These are phyloP conservation scores for Clitoria ternatea DNA, from an alignment of 306 rosid genomes.

Conservation along the genomic window DNA sequence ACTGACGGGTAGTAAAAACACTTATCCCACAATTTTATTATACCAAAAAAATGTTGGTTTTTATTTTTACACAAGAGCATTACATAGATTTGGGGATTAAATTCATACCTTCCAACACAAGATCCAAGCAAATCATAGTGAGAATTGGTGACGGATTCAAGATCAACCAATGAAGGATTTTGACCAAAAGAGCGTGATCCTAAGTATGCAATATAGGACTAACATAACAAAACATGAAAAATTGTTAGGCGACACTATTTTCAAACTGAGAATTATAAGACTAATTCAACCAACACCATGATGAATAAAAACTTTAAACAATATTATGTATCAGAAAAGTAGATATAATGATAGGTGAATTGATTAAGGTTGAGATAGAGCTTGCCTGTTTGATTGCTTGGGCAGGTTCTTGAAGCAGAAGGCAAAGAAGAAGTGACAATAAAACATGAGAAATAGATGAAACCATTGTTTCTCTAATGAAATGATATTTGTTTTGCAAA, in stretches of 20 bases:
- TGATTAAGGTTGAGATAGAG: neutral
- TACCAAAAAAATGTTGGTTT: no score
- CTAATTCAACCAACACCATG: neutral
- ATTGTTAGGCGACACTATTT: neutral
- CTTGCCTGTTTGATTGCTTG: constrained; percentile 44
- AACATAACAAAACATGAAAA: neutral
- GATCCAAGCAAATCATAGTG: constrained; percentile 53
- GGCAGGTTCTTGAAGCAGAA: constrained; percentile 24
- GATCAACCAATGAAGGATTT: constrained; percentile 20
- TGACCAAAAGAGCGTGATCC: constrained; percentile 45
- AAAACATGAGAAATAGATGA: neutral
- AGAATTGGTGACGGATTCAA: constrained; percentile 27
- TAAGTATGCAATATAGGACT: constrained; percentile 76
- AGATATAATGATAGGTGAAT: neutral
- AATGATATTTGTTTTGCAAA: neutral
- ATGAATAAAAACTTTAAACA: neutral
- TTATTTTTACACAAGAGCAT: neutral
- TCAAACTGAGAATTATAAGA: neutral
- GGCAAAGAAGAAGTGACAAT: constrained; percentile 26
- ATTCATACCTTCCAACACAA: constrained; percentile 48
- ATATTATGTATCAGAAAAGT: neutral
- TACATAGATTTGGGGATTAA: neutral
- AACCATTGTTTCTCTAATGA: constrained; percentile 24
- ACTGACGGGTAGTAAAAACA: no score
- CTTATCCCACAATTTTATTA: no score